Base-by-base conservation (phyloP, 2,329 filamentous ascomycete genomes). In the Aspergillus nomiae region DNA sequence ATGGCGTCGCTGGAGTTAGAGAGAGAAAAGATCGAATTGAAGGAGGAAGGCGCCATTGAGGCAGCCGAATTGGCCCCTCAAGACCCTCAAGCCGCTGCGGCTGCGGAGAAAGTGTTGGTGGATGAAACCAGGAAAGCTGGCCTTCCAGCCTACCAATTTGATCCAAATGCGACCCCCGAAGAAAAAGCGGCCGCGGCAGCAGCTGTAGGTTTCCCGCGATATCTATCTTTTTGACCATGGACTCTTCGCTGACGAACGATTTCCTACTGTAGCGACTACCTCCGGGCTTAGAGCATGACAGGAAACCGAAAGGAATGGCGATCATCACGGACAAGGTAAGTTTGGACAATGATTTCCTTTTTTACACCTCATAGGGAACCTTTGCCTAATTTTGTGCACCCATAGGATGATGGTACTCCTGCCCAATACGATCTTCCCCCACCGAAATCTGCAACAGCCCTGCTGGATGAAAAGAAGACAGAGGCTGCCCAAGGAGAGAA, bases 111-210 rank as follows among this genome's bases (percentile, higher is more conserved):
- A 69, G 86, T 87, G 71, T 85, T 97, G 56, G 84, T 96, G 30
- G 83, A 91, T 59, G 89, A 96, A 77, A 92, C 92, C 69, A 87
- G 85, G 73, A 90, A 90, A 71, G 92, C 90, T 14, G 95, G 95
- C 48, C 87, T 90, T 28, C 82, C 89, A 34, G 94, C 92, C 67
- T 95, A 91, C 76, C 87, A 89, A 65, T 99, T 98, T 80, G 86
- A 99, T 74, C 92, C 95, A 0, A 81, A 97, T 82, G 94, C 93
- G 48, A 89, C 85, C 50, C 85, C 90, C 0, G 92, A 93, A 76
- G 85, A 96, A 78, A 99, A 99, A 83, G 89, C 86, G 65, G 90
- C 90, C 36, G 91, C 94, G 75, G 89, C 90, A 26, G 84, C 86
- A 84, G 86, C 89, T 74, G 92, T 96, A 84, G 72, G 90, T 84